Evolutionary conservation across 768 basidiomycete genomes (phyloP).

Genomic region (Tubosaeta brunneosetosa): DNA sequence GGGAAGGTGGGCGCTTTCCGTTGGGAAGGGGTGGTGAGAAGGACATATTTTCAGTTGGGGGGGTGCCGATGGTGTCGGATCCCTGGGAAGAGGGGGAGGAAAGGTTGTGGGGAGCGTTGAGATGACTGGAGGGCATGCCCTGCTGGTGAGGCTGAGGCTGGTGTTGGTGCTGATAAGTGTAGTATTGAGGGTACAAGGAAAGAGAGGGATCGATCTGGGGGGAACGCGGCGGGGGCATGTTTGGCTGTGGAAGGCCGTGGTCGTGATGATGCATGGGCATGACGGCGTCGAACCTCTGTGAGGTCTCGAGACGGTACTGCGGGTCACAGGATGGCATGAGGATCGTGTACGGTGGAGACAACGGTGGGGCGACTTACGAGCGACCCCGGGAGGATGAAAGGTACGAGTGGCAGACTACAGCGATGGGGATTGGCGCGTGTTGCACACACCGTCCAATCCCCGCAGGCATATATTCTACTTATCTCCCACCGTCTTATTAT

Average conservation of each 20-base stretch:
- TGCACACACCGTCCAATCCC: constrained; percentile 1
- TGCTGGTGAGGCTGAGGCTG: constrained; percentile 42
- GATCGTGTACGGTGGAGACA: constrained; percentile 3
- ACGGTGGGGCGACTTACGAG: constrained; percentile 7
- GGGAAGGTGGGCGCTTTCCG: constrained; percentile 63
- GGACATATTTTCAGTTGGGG: constrained; percentile 56
- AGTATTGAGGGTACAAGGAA: constrained; percentile 63
- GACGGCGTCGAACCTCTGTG: constrained; percentile 39
- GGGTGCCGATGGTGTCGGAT: constrained; percentile 72
- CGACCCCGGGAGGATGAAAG: neutral
- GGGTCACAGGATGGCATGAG: constrained; percentile 20
- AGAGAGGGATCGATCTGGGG: constrained; percentile 69
- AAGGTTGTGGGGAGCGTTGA: constrained; percentile 53
- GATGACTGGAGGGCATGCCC: constrained; percentile 52
- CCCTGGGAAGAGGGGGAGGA: constrained; percentile 79
- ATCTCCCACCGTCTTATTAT: neutral
- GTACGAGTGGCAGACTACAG: neutral
- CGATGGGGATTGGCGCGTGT: constrained; percentile 1
- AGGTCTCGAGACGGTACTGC: constrained; percentile 19
- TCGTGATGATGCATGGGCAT: constrained; percentile 43
- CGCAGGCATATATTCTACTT: neutral
- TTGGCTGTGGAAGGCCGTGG: constrained; percentile 35
- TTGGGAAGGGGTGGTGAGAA: constrained; percentile 51
- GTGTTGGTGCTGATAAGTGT: constrained; percentile 46
- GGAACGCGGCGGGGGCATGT: constrained; percentile 47